Evolutionary conservation across 75 land plant genomes (phyloP).

Genomic region (Pinus albicaulis): DNA sequence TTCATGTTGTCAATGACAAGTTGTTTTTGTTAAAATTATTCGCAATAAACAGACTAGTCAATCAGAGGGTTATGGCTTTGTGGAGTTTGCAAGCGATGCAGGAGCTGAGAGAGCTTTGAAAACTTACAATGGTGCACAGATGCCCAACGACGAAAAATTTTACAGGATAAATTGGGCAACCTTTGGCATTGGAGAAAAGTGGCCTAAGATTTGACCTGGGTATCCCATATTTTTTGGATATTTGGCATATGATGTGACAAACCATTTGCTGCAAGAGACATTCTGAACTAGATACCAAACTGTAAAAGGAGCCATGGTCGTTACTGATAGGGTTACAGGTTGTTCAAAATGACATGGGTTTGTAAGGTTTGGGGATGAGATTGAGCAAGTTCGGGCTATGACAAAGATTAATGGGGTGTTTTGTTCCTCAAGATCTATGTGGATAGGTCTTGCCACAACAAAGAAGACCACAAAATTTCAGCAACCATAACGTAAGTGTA

Average conservation of each 20-base stretch:
- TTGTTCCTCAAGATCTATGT: constrained; percentile 85
- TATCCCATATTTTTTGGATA: constrained; percentile 92
- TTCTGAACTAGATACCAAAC: constrained; percentile 66
- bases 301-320: constrained; percentile 94
- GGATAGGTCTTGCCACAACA: constrained; percentile 85
- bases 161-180: constrained; percentile 95
- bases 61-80: constrained; percentile 90
- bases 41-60: constrained; percentile 85
- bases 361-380: constrained; percentile 90
- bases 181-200: constrained; percentile 78
- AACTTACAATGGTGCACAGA: constrained; percentile 72
- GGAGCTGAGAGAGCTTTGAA: constrained; percentile 81
- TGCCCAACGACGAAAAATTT: constrained; percentile 75
- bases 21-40: constrained; percentile 71
- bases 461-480: constrained; percentile 52
- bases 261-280: constrained; percentile 82
- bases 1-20: constrained; percentile 25
- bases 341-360: constrained; percentile 97
- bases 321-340: constrained; percentile 80
- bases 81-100: constrained; percentile 75
- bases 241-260: constrained; percentile 91
- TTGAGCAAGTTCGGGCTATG: constrained; percentile 83
- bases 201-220: constrained; percentile 67
- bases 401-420: constrained; percentile 87
- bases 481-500: constrained; percentile 23